These are phyloP conservation scores for Terana coerulea DNA, from an alignment of 768 basidiomycete species.

Conservation along the genomic window DNA sequence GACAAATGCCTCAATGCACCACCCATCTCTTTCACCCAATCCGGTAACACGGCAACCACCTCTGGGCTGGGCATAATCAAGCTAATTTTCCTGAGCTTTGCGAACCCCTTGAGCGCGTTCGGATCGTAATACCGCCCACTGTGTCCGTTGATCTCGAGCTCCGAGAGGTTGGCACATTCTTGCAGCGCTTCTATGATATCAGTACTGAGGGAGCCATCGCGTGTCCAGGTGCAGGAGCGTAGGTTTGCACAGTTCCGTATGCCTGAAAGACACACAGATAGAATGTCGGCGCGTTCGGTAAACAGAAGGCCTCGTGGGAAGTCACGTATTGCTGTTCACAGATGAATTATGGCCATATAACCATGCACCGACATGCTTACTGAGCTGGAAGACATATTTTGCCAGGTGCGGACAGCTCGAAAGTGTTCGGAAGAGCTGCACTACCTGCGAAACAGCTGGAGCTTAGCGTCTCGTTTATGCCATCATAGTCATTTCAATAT, in stretches of 20 bases:
- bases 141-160: conserved; percentile 72
- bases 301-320: conserved; percentile 54
- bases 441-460: conserved; percentile 40
- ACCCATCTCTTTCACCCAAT: conserved; percentile 48
- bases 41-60: conserved; percentile 45
- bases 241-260: conserved; percentile 62
- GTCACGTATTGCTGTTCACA: conserved; percentile 59
- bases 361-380: conserved; percentile 32
- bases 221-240: conserved; percentile 70
- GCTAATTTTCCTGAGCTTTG: conserved; percentile 49
- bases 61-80: conserved; percentile 70
- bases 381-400: conserved; percentile 50
- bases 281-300: conserved; percentile 30
- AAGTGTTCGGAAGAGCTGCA: conserved; percentile 60
- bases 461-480: background rate
- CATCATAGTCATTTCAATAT: conserved; percentile 4
- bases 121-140: conserved; percentile 46
- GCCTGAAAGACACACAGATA: conserved; percentile 42
- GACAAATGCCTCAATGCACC: conserved; percentile 52
- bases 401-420: conserved; percentile 53
- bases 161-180: conserved; percentile 38
- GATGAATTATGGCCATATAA: background rate
- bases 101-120: conserved; percentile 48
- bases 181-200: conserved; percentile 52
- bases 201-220: conserved; percentile 68